Base-by-base conservation (phyloP, 2,329 filamentous ascomycete species). In the Fusarium aywerte region DNA sequence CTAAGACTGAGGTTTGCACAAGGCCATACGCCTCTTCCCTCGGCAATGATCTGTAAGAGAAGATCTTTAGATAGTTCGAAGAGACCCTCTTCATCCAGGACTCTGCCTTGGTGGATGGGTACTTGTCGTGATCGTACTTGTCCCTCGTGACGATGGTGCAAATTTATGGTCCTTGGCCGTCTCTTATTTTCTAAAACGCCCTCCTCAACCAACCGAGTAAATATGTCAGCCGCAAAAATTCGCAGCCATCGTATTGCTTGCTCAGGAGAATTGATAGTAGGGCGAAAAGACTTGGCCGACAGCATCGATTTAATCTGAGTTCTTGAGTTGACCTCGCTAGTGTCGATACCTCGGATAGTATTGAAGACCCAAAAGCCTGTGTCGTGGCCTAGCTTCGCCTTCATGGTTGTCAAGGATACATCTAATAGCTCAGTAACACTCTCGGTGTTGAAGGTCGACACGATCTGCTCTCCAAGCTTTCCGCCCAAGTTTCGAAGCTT, bases 221-320 rank as follows among this genome's bases (percentile, higher is more conserved):
- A 96, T 50, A 99, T 97, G 76, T 99, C 96, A 2, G 93, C 92
- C 6, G 87, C 89, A 76, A 98, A 98, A 54, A 99, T 97, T 12
- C 90, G 86, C 36, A 99, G 82, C 96, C 96, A 99, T 62, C 89
- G 89, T 23, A 87, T 82, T 2, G 90, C 95, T 76, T 97, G 92
- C 21, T 96, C 92, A 18, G 87, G 81, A 3, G 84, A 90, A 69
- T 89, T 91, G 75, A 98, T 95, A 56, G 85, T 88, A 0, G 96
- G 96, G 25, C 92, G 86, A 74, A 99, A 99, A 0, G 93, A 96
- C 76, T 99, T 99, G 20, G 96, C 94, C 2, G 93, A 97, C 15
- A 98, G 83, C 94, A 99, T 98, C 16, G 92, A 96, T 77, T 98
- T 97, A 81, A 97, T 97, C 74, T 96, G 92, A 2, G 93, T 97